Conservation (phyloP, 1,139 yeast genomes). For the Yamadazyma spencermartinsiae region DNA sequence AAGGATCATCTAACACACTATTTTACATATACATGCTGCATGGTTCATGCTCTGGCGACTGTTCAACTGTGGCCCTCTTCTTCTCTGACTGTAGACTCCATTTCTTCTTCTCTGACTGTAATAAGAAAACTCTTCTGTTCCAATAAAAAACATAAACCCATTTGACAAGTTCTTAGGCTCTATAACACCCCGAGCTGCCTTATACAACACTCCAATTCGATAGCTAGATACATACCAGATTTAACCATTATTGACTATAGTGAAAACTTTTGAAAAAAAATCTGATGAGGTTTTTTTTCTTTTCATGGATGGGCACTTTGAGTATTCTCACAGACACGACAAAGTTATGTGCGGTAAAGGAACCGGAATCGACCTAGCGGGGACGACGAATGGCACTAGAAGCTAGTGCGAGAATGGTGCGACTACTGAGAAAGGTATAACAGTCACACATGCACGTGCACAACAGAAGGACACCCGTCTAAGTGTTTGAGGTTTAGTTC, state of each 20-base stretch:
- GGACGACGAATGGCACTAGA: not conserved
- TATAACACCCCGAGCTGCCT: too few species aligned
- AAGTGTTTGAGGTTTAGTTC: not conserved
- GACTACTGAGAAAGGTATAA: not conserved
- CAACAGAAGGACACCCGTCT: not conserved
- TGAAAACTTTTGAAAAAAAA: conserved; percentile 15
- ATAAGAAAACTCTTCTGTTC: too few species aligned
- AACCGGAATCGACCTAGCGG: not conserved
- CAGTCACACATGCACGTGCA: not conserved
- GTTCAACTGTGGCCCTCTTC: too few species aligned
- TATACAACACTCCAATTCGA: not conserved
- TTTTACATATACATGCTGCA: too few species aligned
- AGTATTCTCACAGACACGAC: conserved; percentile 5
- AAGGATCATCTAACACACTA: too few species aligned
- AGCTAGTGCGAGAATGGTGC: not conserved
- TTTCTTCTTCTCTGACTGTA: too few species aligned
- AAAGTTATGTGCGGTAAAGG: not conserved
- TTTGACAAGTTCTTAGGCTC: too few species aligned
- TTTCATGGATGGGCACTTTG: not conserved
- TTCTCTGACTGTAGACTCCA: too few species aligned
- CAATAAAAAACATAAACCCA: too few species aligned
- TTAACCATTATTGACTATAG: conserved; percentile 50
- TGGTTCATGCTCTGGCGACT: too few species aligned
- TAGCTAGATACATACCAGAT: conserved; percentile 52
- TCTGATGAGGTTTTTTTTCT: conserved; percentile 8